These are phyloP conservation scores for Sporisorium exsertum DNA, from an alignment of 1,284 basidiomycete species.

Conservation along the genomic window DNA sequence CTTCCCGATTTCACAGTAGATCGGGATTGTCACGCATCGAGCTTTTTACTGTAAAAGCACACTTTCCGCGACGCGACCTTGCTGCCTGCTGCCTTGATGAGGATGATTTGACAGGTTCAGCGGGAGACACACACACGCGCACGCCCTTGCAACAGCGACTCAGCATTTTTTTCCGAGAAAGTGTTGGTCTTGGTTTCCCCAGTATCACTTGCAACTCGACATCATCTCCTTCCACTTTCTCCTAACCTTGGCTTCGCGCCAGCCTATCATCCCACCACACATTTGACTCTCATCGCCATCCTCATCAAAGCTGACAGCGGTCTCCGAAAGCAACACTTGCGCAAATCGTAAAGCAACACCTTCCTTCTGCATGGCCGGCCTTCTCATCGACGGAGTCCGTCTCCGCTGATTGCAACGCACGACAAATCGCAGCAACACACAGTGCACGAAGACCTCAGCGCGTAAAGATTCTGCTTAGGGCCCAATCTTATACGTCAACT, in stretches of 20 bases:
- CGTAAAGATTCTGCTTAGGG: not conserved
- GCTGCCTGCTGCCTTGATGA: slow-evolving; percentile 2
- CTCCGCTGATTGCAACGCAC: not conserved
- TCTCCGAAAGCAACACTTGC: not conserved
- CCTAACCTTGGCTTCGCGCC: not conserved
- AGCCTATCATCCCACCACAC: no score
- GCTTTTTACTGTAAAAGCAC: not conserved
- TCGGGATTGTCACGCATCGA: no score
- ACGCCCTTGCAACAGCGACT: slow-evolving; percentile 5
- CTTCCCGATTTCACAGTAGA: no score
- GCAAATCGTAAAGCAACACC: not conserved
- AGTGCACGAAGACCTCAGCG: not conserved
- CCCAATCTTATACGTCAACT: not conserved
- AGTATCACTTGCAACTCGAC: not conserved
- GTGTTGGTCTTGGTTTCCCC: slow-evolving; percentile 41
- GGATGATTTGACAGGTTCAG: slow-evolving; percentile 7
- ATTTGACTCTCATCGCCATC: no score
- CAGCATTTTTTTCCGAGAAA: slow-evolving; percentile 14
- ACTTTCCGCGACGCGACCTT: slow-evolving; percentile 33
- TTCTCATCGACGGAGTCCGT: not conserved
- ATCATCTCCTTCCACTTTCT: not conserved
- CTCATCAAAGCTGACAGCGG: not conserved
- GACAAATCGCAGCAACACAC: not conserved
- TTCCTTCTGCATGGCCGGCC: slow-evolving; percentile 2
- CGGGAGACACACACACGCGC: not conserved